Evolutionary conservation across 768 basidiomycete genomes (phyloP).

Genomic region (Boletus pseudo-olivaceus): DNA sequence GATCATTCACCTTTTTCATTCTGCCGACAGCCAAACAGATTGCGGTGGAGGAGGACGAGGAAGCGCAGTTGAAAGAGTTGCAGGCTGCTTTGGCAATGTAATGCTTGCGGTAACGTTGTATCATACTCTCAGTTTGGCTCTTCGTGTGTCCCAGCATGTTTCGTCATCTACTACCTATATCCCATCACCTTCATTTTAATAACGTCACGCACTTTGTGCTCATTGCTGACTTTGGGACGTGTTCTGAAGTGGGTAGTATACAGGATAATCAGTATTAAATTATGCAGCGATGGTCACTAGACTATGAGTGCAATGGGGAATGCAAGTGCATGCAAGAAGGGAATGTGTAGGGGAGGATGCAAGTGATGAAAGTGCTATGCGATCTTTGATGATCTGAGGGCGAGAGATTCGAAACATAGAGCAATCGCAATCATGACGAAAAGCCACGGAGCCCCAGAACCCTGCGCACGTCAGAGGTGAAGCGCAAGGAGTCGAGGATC

Average conservation of each 20-base stretch:
- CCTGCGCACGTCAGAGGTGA: conserved; percentile 91
- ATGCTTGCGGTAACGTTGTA: conserved; percentile 14
- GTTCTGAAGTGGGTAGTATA: conserved; percentile 30
- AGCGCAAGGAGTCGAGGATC: conserved; percentile 91
- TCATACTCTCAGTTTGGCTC: conserved; percentile 6
- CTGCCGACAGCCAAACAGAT: conserved; percentile 28
- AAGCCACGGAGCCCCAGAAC: conserved; percentile 75
- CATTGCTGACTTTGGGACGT: conserved; percentile 20
- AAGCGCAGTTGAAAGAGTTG: conserved; percentile 80
- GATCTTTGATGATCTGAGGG: conserved; percentile 11
- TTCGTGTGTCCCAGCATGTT: conserved; percentile 16
- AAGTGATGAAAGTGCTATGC: conserved; percentile 21
- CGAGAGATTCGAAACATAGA: conserved; percentile 4
- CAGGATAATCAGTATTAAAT: conserved; percentile 39
- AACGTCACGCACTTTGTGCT: conserved; percentile 18
- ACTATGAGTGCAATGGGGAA: conserved; percentile 24
- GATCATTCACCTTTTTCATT: conserved; percentile 5
- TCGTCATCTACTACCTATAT: conserved; percentile 34
- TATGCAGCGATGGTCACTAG: conserved; percentile 32
- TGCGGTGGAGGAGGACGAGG: conserved; percentile 86
- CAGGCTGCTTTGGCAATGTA: conserved; percentile 88
- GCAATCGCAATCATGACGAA: conserved; percentile 31
- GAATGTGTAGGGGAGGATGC: conserved; percentile 22
- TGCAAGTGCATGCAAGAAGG: conserved; percentile 28
- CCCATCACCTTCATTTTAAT: conserved; percentile 31